These are phyloP conservation scores for Aureobasidium sp. DNA, from an alignment of 2,329 filamentous ascomycete species.

Conservation along the genomic window DNA sequence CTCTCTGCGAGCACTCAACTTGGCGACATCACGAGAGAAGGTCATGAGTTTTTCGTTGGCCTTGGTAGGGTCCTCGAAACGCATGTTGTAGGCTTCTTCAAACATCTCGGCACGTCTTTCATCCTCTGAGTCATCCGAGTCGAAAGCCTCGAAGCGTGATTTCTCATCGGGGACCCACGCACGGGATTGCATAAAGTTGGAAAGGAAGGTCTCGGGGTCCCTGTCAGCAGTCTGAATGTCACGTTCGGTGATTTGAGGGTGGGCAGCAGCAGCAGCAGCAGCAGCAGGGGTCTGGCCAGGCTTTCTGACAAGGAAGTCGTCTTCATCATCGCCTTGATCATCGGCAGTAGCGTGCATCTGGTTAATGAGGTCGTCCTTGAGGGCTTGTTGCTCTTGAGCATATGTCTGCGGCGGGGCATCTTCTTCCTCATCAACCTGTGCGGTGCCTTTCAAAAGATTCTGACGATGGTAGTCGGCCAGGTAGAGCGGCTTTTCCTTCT, in stretches of 20 bases:
- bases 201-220: constrained; percentile 87
- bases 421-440: constrained; percentile 51
- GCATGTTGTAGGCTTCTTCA: constrained; percentile 89
- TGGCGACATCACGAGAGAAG: constrained; percentile 79
- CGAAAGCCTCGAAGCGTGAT: constrained; percentile 69
- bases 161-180: constrained; percentile 73
- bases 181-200: constrained; percentile 86
- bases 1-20: constrained; percentile 79
- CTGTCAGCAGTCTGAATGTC: constrained; percentile 74
- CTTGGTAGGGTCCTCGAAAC: constrained; percentile 86
- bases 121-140: constrained; percentile 81
- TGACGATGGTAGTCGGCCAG: constrained; percentile 87
- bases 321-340: constrained; percentile 45
- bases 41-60: constrained; percentile 82
- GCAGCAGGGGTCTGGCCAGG: constrained; percentile 34
- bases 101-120: constrained; percentile 74
- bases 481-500: constrained; percentile 69
- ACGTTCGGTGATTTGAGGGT: constrained; percentile 41
- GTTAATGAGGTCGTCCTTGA: constrained; percentile 70
- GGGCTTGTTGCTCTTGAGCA: constrained; percentile 75
- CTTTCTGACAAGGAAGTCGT: constrained; percentile 70
- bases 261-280: neutral
- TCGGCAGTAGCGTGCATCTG: constrained; percentile 65
- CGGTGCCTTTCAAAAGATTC: constrained; percentile 70
- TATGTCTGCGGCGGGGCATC: constrained; percentile 59